Evolutionary conservation across 2,329 filamentous ascomycete species (phyloP).

Genomic region (Alternaria sp.): DNA sequence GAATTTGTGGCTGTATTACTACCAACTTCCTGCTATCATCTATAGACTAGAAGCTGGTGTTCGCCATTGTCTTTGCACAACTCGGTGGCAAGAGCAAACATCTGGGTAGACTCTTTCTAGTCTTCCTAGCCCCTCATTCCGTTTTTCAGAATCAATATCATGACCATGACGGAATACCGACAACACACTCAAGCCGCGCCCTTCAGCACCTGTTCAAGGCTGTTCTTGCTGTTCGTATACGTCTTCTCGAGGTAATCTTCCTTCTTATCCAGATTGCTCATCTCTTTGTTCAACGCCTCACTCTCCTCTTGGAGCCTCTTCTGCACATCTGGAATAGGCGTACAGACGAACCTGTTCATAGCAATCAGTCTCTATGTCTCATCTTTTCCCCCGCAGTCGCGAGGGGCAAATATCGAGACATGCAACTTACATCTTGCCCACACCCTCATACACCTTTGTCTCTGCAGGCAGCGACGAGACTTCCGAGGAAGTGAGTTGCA

Average conservation of each 20-base stretch:
- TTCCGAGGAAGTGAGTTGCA: conserved; percentile 86
- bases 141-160: background rate
- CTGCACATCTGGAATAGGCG: conserved; percentile 74
- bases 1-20: background rate
- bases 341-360: conserved; percentile 79
- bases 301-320: conserved; percentile 77
- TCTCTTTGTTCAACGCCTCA: conserved; percentile 75
- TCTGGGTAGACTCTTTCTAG: background rate
- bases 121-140: background rate
- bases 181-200: conserved; percentile 24
- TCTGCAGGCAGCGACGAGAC: conserved; percentile 75
- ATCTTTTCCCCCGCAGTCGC: background rate
- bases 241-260: conserved; percentile 94
- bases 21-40: background rate
- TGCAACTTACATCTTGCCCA: conserved; percentile 84
- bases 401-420: background rate
- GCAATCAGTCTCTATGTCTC: background rate
- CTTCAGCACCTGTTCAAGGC: conserved; percentile 87
- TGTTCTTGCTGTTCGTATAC: conserved; percentile 89
- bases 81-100: background rate
- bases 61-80: background rate
- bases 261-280: conserved; percentile 83
- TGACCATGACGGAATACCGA: background rate
- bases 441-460: conserved; percentile 88
- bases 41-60: background rate